A percentile compares a stretch with the other conserved stretches of the same genome.
These are phyloP conservation scores for Lasiodiplodia sp. DNA, from an alignment of 2,329 filamentous ascomycete species.

Conservation along the genomic window DNA sequence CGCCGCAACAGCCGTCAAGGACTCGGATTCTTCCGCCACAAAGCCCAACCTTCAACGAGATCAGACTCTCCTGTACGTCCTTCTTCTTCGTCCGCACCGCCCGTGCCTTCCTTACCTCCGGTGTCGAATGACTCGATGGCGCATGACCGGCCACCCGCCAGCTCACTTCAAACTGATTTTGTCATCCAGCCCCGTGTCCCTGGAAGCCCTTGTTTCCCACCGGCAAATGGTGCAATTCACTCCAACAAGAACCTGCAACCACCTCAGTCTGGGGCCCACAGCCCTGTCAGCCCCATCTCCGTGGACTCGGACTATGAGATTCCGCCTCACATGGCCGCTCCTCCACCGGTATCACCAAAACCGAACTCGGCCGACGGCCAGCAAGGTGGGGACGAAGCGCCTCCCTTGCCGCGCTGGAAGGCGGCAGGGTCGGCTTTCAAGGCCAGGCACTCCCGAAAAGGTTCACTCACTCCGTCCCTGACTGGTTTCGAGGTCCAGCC, in stretches of 20 bases:
- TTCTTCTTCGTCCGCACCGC: constrained; percentile 20
- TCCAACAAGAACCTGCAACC: constrained; percentile 14
- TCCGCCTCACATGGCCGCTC: constrained; percentile 2
- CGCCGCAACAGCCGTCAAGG: constrained; percentile 30
- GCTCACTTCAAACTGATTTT: constrained; percentile 28
- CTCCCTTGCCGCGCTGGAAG: constrained; percentile 23
- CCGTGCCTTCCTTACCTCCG: constrained; percentile 15
- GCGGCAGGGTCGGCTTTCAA: constrained; percentile 12
- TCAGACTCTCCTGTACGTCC: constrained; percentile 31
- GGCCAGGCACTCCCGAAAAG: constrained; percentile 23
- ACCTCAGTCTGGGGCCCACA: constrained; percentile 23
- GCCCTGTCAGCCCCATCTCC: constrained; percentile 16
- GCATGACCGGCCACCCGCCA: constrained; percentile 5
- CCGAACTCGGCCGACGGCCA: constrained; percentile 18
- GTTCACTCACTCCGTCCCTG: constrained; percentile 27
- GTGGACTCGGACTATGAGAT: constrained; percentile 23
- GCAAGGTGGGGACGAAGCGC: constrained; percentile 6
- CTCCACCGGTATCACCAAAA: constrained; percentile 6
- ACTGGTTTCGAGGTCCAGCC: constrained; percentile 18
- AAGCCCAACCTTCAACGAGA: constrained; percentile 19
- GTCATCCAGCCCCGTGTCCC: constrained; percentile 27
- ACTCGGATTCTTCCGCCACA: constrained; percentile 22
- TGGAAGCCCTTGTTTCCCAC: constrained; percentile 17
- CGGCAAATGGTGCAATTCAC: constrained; percentile 20
- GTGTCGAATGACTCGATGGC: constrained; percentile 1